Base-by-base conservation (phyloP, 345 rosid genomes). In the Draba incana region DNA sequence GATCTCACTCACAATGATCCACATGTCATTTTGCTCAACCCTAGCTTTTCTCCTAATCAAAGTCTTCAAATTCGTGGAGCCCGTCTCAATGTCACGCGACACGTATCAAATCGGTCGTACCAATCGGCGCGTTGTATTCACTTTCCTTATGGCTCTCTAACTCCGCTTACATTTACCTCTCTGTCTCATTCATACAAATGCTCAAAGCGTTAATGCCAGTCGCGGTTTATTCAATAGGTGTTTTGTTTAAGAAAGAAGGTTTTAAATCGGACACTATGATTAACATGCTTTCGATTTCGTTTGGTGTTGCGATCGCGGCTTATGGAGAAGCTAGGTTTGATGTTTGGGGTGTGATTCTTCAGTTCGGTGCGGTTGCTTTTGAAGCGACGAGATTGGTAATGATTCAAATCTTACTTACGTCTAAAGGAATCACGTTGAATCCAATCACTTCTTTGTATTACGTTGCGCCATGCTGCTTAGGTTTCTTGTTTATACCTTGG, bases 191-290 rank as follows among this genome's bases (percentile, higher is more conserved):
- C 71, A 92, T 92, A 62, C 98, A 92, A 83, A 92, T 92, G 97
- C 85, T 92, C 28, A 92, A 92, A 53, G 98, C 98, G 12, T 71
- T 92, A 8, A 92, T 92, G 98, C 98, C 98, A 4, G 98, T 92
- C 0, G 98, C 96, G 1, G 98, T 92, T 14, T 92, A 92, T 70
- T 92, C 97, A 2, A 81, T 83, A 24, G 86, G 88, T 28, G 84
- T 83, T 46, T 15, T 70, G 42, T 74, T 87, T 43, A 77, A 78
- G 66, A 79, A 80, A 46, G 88, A 85, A 12, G 25, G 49, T 9
- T 85, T 82, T 44, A 83, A 83, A 70, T 43, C 77, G 3, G 80
- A 82, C 20, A 82, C 85, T 0, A 87, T 85, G 90, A 61, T 45
- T 8, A 87, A 87, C 61, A 85, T 87, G 90, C 57, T 85, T 20